phyloP scores from a whole-genome alignment of 768 basidiomycete species.

The Auricularia sp. region DNA sequence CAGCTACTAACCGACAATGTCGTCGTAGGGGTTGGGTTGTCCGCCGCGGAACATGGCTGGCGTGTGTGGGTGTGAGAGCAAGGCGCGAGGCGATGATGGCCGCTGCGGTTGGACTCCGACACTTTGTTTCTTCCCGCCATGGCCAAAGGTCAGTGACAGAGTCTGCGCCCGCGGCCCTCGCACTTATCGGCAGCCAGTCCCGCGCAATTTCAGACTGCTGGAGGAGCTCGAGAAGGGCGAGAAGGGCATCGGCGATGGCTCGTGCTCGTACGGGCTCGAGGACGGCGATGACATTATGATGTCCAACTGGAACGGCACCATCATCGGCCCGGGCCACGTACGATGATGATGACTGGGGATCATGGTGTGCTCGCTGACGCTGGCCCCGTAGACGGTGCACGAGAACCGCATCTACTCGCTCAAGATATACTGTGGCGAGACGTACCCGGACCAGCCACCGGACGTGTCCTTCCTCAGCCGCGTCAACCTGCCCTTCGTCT shows the following conservation, averaged over 20 bases:
- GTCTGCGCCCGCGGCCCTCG: no score
- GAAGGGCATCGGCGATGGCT: conserved; percentile 98
- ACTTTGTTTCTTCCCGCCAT: conserved; percentile 11
- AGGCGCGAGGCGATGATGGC: conserved; percentile 4
- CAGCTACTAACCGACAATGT: conserved; percentile 68
- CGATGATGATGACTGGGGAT: conserved; percentile 19
- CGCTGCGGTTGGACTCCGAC: not conserved
- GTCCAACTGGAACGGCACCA: conserved; percentile 98
- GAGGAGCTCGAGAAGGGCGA: conserved; percentile 99
- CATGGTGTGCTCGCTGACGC: not conserved
- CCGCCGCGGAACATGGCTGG: conserved; percentile 60
- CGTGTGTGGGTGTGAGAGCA: not conserved
- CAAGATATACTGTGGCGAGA: conserved; percentile 72
- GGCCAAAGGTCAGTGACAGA: conserved; percentile 22
- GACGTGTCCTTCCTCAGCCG: conserved; percentile 75
- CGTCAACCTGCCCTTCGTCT: conserved; percentile 92
- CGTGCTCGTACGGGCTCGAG: conserved; percentile 93
- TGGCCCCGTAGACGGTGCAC: conserved; percentile 66
- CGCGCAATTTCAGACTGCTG: conserved; percentile 90
- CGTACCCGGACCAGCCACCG: conserved; percentile 73
- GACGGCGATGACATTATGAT: conserved; percentile 95
- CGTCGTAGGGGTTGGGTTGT: conserved; percentile 73
- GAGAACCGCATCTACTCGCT: conserved; percentile 98
- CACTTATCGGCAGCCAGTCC: conserved; percentile 44
- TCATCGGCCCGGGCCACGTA: conserved; percentile 97